A percentile compares a stretch with the other conserved stretches of the same genome.
These are phyloP conservation scores for Dioszegia hungarica DNA, from an alignment of 768 basidiomycete genomes.

Conservation along the genomic window DNA sequence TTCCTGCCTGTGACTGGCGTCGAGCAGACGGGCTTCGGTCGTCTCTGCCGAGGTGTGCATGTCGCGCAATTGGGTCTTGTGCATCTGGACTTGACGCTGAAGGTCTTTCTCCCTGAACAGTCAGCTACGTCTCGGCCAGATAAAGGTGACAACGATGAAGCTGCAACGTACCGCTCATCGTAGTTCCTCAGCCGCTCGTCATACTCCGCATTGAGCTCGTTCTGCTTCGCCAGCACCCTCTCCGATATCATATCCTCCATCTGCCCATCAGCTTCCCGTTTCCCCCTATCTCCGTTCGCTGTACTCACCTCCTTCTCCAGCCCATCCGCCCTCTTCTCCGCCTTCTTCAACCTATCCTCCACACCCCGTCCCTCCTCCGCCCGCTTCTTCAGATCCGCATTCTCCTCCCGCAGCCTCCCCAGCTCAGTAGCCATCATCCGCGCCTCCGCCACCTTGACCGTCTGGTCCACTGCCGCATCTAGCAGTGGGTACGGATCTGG, in stretches of 20 bases:
- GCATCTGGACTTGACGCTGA: conserved; percentile 81
- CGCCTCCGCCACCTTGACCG: conserved; percentile 81
- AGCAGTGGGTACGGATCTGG: conserved; percentile 96
- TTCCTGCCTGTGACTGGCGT: conserved; percentile 87
- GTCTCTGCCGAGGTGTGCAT: conserved; percentile 85
- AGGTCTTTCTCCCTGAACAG: conserved; percentile 76
- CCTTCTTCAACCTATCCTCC: conserved; percentile 70
- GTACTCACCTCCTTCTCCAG: conserved; percentile 71
- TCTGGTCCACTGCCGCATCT: conserved; percentile 92
- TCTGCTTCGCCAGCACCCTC: conserved; percentile 85
- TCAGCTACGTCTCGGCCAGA: not conserved
- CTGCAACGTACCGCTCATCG: conserved; percentile 80
- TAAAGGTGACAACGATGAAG: no score
- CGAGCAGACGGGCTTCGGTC: conserved; percentile 84
- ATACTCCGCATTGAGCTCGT: conserved; percentile 92
- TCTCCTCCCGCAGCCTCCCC: conserved; percentile 70
- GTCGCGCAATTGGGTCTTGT: conserved; percentile 82
- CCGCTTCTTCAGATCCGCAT: conserved; percentile 67
- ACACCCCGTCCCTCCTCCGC: conserved; percentile 61
- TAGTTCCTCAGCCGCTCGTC: conserved; percentile 95
- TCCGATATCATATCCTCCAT: conserved; percentile 94
- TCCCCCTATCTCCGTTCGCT: not conserved
- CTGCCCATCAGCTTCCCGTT: conserved; percentile 51
- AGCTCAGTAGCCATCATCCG: conserved; percentile 70
- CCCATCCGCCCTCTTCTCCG: conserved; percentile 67